Evolutionary conservation across 805 yeast genomes (phyloP).

Genomic region (Metschnikowia sp.): DNA sequence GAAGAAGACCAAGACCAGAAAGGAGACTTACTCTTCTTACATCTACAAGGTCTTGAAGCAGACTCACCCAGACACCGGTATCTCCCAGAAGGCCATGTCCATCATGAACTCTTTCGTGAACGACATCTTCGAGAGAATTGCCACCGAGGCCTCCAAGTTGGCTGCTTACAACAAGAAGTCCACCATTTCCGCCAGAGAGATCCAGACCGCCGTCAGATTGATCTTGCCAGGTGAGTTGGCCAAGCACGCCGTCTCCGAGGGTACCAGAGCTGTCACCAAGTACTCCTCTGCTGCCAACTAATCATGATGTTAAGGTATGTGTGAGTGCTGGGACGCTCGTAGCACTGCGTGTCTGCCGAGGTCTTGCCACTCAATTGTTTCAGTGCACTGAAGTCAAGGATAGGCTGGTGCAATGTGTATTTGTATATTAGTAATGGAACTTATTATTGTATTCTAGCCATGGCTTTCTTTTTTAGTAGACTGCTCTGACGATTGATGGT

Average conservation of each 20-base stretch:
- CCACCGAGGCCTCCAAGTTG: conserved; percentile 37
- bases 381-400: conserved; percentile 18
- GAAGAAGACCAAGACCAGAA: conserved; percentile 37
- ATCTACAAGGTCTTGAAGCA: conserved; percentile 39
- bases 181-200: conserved; percentile 38
- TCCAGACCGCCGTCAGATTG: conserved; percentile 38
- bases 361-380: conserved; percentile 12
- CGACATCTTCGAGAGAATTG: conserved; percentile 37
- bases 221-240: conserved; percentile 41
- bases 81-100: conserved; percentile 38
- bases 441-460: conserved; percentile 13
- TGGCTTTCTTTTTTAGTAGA: neutral
- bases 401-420: conserved; percentile 21
- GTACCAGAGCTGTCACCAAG: conserved; percentile 40
- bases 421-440: conserved; percentile 24
- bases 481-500: neutral
- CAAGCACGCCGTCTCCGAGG: conserved; percentile 39
- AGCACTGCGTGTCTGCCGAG: conserved; percentile 18
- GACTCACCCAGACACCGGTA: conserved; percentile 39
- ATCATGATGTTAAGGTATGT: conserved; percentile 16
- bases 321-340: conserved; percentile 7
- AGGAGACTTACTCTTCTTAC: conserved; percentile 38
- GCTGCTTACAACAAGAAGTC: conserved; percentile 41
- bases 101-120: conserved; percentile 39
- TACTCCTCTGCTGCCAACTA: conserved; percentile 38